A percentile compares a stretch with the other conserved stretches of the same genome.
Evolutionary conservation across 164 flowering plant species (phyloP).

Genomic region (Vitis rotundifolia): DNA sequence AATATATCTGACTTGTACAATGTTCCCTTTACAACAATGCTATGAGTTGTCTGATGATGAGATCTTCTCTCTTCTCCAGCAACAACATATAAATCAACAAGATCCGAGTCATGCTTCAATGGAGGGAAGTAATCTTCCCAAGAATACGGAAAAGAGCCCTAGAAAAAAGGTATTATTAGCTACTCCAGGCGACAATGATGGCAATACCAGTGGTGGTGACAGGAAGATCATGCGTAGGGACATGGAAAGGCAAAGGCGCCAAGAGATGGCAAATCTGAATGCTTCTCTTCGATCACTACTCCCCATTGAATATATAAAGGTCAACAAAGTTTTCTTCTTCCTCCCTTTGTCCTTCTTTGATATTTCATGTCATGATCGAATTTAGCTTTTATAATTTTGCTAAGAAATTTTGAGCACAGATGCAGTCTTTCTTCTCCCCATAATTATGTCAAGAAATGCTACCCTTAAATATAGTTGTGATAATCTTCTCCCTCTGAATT

Average conservation of each 20-base stretch:
- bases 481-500: no score
- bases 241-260: constrained; percentile 29
- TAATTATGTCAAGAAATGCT: no score
- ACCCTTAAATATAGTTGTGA: no score
- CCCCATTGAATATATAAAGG: constrained; percentile 39
- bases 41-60: constrained; percentile 16
- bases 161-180: not conserved
- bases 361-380: no score
- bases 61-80: constrained; percentile 12
- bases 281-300: constrained; percentile 33
- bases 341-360: not conserved
- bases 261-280: constrained; percentile 30
- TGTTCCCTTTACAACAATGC: constrained; percentile 17
- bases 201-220: not conserved
- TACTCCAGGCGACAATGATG: not conserved
- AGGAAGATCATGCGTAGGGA: constrained; percentile 34
- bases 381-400: no score
- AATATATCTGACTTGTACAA: constrained; percentile 4
- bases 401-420: no score
- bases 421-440: not conserved
- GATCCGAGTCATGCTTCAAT: constrained; percentile 7
- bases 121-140: not conserved
- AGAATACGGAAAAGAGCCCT: constrained; percentile 5
- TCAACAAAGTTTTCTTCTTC: not conserved
- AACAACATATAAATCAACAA: constrained; percentile 5